phyloP scores from a whole-genome alignment of 192 early-diverging fungal species.

The Coemansia sp. region DNA sequence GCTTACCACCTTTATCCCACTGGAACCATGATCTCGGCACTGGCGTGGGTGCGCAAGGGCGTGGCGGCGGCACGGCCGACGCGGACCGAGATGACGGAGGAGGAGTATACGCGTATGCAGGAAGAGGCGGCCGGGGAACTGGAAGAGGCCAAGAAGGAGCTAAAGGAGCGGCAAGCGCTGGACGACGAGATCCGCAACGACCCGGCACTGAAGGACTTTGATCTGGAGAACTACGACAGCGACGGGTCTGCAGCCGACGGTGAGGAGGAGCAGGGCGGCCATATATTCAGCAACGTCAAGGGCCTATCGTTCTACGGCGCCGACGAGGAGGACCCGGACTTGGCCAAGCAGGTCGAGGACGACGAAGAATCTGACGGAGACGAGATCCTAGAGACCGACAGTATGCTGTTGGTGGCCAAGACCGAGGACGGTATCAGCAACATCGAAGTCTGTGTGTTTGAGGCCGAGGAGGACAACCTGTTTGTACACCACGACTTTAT shows the following conservation, averaged over 20 bases:
- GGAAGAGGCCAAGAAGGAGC: slow-evolving; percentile 58
- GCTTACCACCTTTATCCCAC: too few relatives aligned
- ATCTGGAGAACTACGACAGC: slow-evolving; percentile 91
- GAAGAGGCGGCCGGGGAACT: slow-evolving; percentile 60
- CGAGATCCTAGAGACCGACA: slow-evolving; percentile 71
- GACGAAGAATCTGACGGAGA: slow-evolving; percentile 81
- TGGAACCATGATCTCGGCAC: slow-evolving; percentile 76
- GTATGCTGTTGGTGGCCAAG: slow-evolving; percentile 83
- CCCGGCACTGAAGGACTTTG: slow-evolving; percentile 73
- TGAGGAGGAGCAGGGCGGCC: slow-evolving; percentile 48
- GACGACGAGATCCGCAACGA: slow-evolving; percentile 41
- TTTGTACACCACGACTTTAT: slow-evolving; percentile 99
- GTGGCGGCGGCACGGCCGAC: slow-evolving; percentile 77
- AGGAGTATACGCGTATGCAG: slow-evolving; percentile 79
- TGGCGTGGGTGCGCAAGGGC: slow-evolving; percentile 91
- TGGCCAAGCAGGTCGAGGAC: slow-evolving; percentile 57
- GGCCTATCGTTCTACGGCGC: slow-evolving; percentile 79
- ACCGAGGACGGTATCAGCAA: slow-evolving; percentile 97
- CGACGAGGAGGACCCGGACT: slow-evolving; percentile 81
- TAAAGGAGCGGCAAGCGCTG: slow-evolving; percentile 28
- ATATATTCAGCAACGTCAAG: slow-evolving; percentile 81
- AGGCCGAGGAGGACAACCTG: slow-evolving; percentile 71
- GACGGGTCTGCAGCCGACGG: slow-evolving; percentile 47
- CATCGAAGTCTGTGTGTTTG: slow-evolving; percentile 90
- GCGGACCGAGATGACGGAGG: slow-evolving; percentile 78